A percentile compares a stretch with the other conserved stretches of the same genome.
Conservation (phyloP, 2,329 filamentous ascomycete species). For the Trichoderma lentiforme region DNA sequence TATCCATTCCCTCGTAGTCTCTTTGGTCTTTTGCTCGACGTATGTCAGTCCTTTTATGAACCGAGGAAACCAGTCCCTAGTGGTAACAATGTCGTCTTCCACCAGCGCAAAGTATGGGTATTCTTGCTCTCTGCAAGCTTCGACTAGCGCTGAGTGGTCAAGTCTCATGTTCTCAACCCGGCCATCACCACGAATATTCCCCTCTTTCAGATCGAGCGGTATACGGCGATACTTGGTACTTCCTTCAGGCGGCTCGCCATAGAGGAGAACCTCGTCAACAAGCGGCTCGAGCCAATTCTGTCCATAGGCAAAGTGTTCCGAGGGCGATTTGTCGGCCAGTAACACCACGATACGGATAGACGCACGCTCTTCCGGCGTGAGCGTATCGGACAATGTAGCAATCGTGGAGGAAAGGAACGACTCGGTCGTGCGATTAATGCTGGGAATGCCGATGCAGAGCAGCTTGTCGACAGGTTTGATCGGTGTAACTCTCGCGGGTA, state of each 20-base stretch:
- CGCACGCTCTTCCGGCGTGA: conserved; percentile 31
- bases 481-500: neutral
- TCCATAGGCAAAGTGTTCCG: conserved; percentile 31
- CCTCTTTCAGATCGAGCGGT: conserved; percentile 25
- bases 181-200: conserved; percentile 26
- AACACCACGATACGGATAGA: conserved; percentile 34
- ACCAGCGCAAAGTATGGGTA: conserved; percentile 36
- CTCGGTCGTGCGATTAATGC: conserved; percentile 31
- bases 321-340: conserved; percentile 34
- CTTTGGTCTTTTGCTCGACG: conserved; percentile 26
- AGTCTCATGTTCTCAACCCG: conserved; percentile 34
- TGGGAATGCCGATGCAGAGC: conserved; percentile 36
- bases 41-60: conserved; percentile 28
- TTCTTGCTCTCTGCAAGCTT: conserved; percentile 29
- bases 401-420: conserved; percentile 31
- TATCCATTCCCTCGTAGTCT: conserved; percentile 30
- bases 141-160: conserved; percentile 34
- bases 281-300: conserved; percentile 32
- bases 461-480: conserved; percentile 13
- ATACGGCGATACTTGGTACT: conserved; percentile 20
- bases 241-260: conserved; percentile 21
- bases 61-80: conserved; percentile 33
- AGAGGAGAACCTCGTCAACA: conserved; percentile 35
- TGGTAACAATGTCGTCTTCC: conserved; percentile 38
- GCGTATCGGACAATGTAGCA: conserved; percentile 31